Percentiles rank a stretch among this genome's conserved stretches.
phyloP scores from a whole-genome alignment of 345 rosid species.

The Arabis hirsuta region DNA sequence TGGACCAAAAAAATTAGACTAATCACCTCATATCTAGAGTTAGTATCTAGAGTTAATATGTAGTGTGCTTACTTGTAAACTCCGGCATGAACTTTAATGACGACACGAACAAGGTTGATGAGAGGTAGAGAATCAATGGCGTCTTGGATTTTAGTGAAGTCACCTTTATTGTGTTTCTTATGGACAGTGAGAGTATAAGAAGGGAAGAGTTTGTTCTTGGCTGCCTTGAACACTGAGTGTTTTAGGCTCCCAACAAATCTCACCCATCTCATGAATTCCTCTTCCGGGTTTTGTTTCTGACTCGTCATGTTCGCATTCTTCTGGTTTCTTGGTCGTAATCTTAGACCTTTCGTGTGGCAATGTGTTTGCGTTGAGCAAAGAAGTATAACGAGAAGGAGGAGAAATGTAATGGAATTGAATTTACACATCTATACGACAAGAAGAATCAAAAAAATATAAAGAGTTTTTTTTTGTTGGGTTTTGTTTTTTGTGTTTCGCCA shows the following conservation, averaged over 20 bases:
- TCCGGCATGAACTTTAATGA: constrained; percentile 93
- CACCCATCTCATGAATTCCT: constrained; percentile 94
- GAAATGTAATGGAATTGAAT: constrained; percentile 29
- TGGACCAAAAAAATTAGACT: background rate
- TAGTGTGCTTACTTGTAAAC: constrained; percentile 77
- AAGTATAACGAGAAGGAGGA: constrained; percentile 44
- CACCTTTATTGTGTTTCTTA: constrained; percentile 66
- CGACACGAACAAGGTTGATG: constrained; percentile 79
- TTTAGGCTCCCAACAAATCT: constrained; percentile 77
- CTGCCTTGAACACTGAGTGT: constrained; percentile 75
- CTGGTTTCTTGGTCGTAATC: constrained; percentile 47
- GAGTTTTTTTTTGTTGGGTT: background rate
- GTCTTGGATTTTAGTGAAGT: constrained; percentile 85
- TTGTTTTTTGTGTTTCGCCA: constrained; percentile 37
- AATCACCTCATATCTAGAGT: background rate
- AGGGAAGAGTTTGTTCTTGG: constrained; percentile 89
- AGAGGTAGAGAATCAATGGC: constrained; percentile 94
- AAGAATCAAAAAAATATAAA: constrained; percentile 13
- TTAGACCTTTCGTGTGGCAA: constrained; percentile 74
- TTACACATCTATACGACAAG: constrained; percentile 45
- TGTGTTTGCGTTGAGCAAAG: constrained; percentile 46
- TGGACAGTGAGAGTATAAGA: constrained; percentile 67
- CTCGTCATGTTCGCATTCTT: constrained; percentile 54
- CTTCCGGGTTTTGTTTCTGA: constrained; percentile 65
- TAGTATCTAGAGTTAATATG: background rate